Evolutionary conservation across 345 rosid genomes (phyloP), one percentile per base, ranked within the genome.

Genomic region (Erysimum cheiranthoides): DNA sequence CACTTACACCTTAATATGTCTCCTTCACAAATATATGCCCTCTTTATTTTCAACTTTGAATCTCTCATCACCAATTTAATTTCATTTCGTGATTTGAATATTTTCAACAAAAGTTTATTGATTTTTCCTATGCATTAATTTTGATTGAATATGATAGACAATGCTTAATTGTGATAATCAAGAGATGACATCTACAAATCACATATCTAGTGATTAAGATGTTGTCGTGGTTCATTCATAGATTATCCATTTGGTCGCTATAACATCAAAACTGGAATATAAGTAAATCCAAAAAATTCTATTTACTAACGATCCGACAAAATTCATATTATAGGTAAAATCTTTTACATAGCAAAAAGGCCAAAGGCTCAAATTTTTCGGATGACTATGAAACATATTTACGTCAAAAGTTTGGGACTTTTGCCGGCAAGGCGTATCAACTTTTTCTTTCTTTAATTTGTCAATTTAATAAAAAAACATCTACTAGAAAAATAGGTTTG

Each of bases 361-460:
- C 17, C 12, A 53, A 73, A 54, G 52, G 7, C 58, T 61, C 25
- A 14, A 43, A 5, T 2, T 12, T 40, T 68, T 7, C 10, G 64
- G 79, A 68, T 76, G 74, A 68, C 57, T 76, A 68, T 51, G 79
- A 76, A n/a, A 75, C 74, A 51, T 68, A 40, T 25, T 40, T 68
- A n/a, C 63, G 74, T 75, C 79, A 68, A 75, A 51, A 42, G 79
- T 76, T 42, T 42, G 27, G 9, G 74, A 76, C 63, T 76, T 69
- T 76, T 52, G 70, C 74, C 69, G 64, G 70, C 74, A 76, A 38
- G 16, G 57, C 65, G 60, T 61, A 35, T 35, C 32, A 25, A 28
- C 25, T 51, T 52, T 68, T 75, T 40, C n/a, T 21, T 75, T 35
- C 35, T 76, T 27, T 39, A 10, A 28, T 8, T 36, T 21, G 27